phyloP scores from a whole-genome alignment of 2,329 filamentous ascomycete species.

The Ophiosphaerella herpotricha region DNA sequence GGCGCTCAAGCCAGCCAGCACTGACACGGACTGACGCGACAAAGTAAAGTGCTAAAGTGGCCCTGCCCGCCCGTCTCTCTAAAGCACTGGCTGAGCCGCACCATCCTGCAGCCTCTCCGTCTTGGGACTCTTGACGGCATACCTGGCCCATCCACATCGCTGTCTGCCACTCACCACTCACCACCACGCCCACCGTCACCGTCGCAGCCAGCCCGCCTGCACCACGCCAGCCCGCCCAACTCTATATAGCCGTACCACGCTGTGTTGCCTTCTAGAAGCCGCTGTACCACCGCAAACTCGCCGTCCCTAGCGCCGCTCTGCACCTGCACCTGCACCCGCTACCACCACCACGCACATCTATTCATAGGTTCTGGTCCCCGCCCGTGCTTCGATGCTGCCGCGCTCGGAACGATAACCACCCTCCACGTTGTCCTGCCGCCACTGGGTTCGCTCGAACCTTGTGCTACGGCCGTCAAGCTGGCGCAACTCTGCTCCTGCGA shows the following conservation, averaged over 20 bases:
- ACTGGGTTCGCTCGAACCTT: constrained; percentile 42
- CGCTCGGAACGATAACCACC: constrained; percentile 22
- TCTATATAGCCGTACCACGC: constrained; percentile 11
- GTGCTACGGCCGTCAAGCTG: constrained; percentile 44
- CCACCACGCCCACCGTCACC: constrained; percentile 1
- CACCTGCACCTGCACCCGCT: no score
- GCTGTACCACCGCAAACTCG: constrained; percentile 27
- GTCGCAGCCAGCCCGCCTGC: constrained; percentile 7
- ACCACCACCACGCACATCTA: constrained; percentile 4
- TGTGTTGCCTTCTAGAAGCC: constrained; percentile 42
- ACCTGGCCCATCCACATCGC: constrained; percentile 7
- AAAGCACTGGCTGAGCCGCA: constrained; percentile 45
- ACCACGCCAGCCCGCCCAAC: constrained; percentile 5
- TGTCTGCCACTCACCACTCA: constrained; percentile 23
- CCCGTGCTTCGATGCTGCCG: constrained; percentile 35
- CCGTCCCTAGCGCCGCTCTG: background rate
- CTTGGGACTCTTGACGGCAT: constrained; percentile 22
- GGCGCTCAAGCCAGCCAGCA: constrained; percentile 16
- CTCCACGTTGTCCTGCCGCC: constrained; percentile 27
- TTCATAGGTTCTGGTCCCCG: constrained; percentile 5
- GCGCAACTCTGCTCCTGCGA: constrained; percentile 45
- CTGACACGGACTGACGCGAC: constrained; percentile 6
- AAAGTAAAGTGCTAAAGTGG: constrained; percentile 6
- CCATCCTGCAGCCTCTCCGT: constrained; percentile 23
- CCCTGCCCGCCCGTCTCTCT: constrained; percentile 32